A percentile compares a stretch with the other conserved stretches of the same genome.
Evolutionary conservation across 768 basidiomycete species (phyloP).

Genomic region (Amylocystis lapponica): DNA sequence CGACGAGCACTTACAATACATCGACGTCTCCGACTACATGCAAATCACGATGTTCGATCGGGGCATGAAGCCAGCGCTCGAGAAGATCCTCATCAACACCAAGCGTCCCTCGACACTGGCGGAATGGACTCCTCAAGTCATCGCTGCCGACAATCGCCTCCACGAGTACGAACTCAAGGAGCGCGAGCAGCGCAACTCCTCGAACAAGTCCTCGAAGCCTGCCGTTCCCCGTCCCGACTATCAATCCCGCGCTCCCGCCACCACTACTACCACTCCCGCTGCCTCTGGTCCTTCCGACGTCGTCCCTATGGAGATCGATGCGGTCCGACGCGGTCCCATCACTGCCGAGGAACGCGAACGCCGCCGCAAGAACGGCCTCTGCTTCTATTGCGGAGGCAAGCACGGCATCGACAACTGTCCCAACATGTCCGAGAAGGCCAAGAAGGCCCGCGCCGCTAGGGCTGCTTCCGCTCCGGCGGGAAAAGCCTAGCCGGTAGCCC

Average conservation of each 20-base stretch:
- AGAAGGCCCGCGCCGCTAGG: slow-evolving; percentile 10
- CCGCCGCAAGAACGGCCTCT: slow-evolving; percentile 23
- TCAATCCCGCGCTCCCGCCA: background rate
- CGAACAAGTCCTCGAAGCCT: background rate
- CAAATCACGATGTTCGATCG: slow-evolving; percentile 28
- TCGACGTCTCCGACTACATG: slow-evolving; percentile 27
- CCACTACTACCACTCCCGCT: slow-evolving; percentile 1
- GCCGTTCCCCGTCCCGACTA: background rate
- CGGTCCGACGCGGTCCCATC: slow-evolving; percentile 21
- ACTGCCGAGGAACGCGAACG: slow-evolving; percentile 21
- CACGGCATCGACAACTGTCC: slow-evolving; percentile 26
- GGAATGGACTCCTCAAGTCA: slow-evolving; percentile 2
- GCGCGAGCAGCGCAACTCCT: background rate
- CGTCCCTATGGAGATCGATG: slow-evolving; percentile 16
- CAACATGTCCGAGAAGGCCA: slow-evolving; percentile 15
- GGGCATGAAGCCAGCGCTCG: slow-evolving; percentile 24
- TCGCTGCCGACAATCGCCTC: slow-evolving; percentile 8
- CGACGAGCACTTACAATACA: slow-evolving; percentile 19
- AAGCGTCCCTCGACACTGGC: slow-evolving; percentile 2
- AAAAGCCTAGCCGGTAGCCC: slow-evolving; percentile 23
- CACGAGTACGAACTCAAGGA: slow-evolving; percentile 3
- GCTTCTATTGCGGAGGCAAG: slow-evolving; percentile 31
- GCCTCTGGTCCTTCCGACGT: background rate
- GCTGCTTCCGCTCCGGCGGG: slow-evolving; percentile 6
- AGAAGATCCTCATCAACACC: slow-evolving; percentile 12